These are phyloP conservation scores for Talaromyces sp. DNA, from an alignment of 2,329 filamentous ascomycete species.

Conservation along the genomic window DNA sequence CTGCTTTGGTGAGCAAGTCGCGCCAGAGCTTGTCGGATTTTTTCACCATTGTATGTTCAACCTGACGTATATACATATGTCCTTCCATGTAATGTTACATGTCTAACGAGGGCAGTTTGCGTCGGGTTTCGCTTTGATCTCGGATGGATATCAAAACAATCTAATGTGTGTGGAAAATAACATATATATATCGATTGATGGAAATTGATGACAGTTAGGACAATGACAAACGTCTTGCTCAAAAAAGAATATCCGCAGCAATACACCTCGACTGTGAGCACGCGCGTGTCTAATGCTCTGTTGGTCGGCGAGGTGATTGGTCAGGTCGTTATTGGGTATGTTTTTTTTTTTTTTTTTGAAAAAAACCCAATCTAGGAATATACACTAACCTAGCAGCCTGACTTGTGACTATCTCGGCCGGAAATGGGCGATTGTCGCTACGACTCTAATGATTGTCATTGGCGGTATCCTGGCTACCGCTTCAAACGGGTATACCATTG, in stretches of 20 bases:
- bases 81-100: too few species aligned
- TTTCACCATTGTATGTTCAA: slow-evolving; percentile 22
- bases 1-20: slow-evolving; percentile 15
- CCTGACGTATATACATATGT: too few species aligned
- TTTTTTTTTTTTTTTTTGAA: not conserved
- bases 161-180: slow-evolving; percentile 17
- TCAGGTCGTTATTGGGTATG: slow-evolving; percentile 23
- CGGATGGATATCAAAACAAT: slow-evolving; percentile 29
- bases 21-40: slow-evolving; percentile 23
- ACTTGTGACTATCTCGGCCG: slow-evolving; percentile 46
- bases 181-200: not conserved
- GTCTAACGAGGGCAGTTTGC: slow-evolving; percentile 17
- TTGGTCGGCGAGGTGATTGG: slow-evolving; percentile 25
- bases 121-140: slow-evolving; percentile 25
- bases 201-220: slow-evolving; percentile 14
- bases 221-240: slow-evolving; percentile 26
- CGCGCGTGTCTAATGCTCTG: slow-evolving; percentile 25
- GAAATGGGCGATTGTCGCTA: slow-evolving; percentile 43
- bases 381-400: slow-evolving; percentile 17
- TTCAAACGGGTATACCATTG: slow-evolving; percentile 40
- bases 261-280: slow-evolving; percentile 23
- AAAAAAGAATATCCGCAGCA: slow-evolving; percentile 22
- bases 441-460: slow-evolving; percentile 44
- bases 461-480: slow-evolving; percentile 45
- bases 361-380: too few species aligned